Conservation (phyloP, 768 basidiomycete species). For the Phylloporus sp. region DNA sequence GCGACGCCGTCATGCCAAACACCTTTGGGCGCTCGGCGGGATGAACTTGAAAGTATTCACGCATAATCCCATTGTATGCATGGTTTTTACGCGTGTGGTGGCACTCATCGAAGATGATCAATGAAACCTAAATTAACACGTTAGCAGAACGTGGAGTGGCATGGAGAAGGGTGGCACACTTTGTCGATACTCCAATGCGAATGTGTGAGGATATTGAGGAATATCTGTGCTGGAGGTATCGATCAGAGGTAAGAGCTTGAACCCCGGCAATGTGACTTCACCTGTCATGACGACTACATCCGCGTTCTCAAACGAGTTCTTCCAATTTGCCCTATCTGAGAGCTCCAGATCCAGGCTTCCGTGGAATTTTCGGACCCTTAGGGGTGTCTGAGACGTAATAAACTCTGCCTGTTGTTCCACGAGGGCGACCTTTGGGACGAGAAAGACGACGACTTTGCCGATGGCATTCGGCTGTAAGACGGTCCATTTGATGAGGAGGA, state of each 20-base stretch:
- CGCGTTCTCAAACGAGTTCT: slow-evolving; percentile 49
- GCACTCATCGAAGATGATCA: slow-evolving; percentile 55
- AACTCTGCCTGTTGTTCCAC: slow-evolving; percentile 79
- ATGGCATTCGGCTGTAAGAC: slow-evolving; percentile 43
- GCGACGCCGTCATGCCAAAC: slow-evolving; percentile 93
- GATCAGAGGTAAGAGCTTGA: slow-evolving; percentile 3
- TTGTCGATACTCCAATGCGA: slow-evolving; percentile 72
- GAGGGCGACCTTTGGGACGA: slow-evolving; percentile 81
- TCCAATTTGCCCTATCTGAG: slow-evolving; percentile 63
- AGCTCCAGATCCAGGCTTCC: slow-evolving; percentile 71
- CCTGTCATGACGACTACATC: slow-evolving; percentile 88
- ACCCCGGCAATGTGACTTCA: slow-evolving; percentile 26
- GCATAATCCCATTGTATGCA: slow-evolving; percentile 55
- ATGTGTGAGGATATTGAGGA: slow-evolving; percentile 74
- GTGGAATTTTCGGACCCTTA: slow-evolving; percentile 63
- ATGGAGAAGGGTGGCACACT: slow-evolving; percentile 28
- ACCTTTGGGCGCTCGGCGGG: slow-evolving; percentile 59
- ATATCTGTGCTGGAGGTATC: slow-evolving; percentile 61
- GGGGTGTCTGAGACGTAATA: slow-evolving; percentile 55
- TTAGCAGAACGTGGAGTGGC: neutral
- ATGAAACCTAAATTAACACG: slow-evolving; percentile 38
- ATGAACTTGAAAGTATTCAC: slow-evolving; percentile 47
- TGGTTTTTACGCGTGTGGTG: slow-evolving; percentile 55
- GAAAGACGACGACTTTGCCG: slow-evolving; percentile 67
- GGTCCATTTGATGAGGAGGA: slow-evolving; percentile 72